These are phyloP conservation scores for Drechslerella dactyloides DNA, from an alignment of 2,329 filamentous ascomycete species.

Conservation along the genomic window DNA sequence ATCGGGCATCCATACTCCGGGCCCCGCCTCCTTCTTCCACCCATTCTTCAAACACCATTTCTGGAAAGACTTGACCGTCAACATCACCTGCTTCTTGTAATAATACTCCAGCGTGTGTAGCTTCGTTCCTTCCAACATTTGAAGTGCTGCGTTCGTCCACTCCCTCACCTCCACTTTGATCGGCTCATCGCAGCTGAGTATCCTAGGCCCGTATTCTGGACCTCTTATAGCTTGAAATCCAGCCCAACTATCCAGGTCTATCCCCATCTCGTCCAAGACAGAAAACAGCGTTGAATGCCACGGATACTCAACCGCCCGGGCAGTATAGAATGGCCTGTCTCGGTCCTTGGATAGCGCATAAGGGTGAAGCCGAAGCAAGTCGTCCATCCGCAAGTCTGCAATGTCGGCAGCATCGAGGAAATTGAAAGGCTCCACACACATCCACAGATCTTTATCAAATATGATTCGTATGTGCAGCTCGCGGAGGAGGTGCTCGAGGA, in stretches of 20 bases:
- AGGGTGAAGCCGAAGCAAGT: not conserved
- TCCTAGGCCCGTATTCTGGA: not conserved
- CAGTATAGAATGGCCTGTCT: not conserved
- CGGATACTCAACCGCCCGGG: not conserved
- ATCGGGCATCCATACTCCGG: too few relatives aligned
- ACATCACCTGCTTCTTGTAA: not conserved
- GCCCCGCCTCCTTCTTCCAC: too few relatives aligned
- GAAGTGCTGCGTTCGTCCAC: not conserved
- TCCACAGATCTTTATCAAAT: not conserved
- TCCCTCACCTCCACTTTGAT: not conserved
- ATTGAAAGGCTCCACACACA: not conserved
- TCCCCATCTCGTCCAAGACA: conserved; percentile 8
- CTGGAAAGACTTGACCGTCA: too few relatives aligned
- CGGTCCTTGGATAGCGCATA: not conserved
- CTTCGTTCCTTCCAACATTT: not conserved
- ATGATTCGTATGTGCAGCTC: not conserved
- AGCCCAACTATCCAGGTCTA: conserved; percentile 1
- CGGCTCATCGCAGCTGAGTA: not conserved
- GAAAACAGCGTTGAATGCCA: conserved; percentile 14
- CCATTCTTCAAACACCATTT: too few relatives aligned
- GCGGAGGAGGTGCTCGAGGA: not conserved
- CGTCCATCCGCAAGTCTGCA: not conserved
- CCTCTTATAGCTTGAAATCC: not conserved
- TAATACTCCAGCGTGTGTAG: not conserved
- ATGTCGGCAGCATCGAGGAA: not conserved